Evolutionary conservation across 2,329 filamentous ascomycete species (phyloP).

Genomic region (Onygenales sp.): DNA sequence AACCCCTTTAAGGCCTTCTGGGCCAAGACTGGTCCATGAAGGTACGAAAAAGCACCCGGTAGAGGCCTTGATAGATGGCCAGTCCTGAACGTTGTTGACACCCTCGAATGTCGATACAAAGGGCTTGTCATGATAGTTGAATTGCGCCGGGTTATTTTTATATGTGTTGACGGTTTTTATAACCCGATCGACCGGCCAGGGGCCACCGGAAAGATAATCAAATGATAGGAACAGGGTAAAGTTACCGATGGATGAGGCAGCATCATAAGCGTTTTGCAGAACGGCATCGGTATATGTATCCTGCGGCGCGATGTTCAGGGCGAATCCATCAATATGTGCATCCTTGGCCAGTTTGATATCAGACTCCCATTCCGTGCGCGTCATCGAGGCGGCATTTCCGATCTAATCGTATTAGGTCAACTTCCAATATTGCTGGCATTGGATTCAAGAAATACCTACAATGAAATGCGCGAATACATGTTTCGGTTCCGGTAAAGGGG

Average conservation of each 20-base stretch:
- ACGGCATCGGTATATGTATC: slow-evolving; percentile 21
- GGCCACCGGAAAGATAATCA: slow-evolving; percentile 25
- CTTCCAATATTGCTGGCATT: slow-evolving; percentile 16
- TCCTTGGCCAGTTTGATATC: slow-evolving; percentile 13
- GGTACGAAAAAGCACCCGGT: slow-evolving; percentile 38
- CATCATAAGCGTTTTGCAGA: slow-evolving; percentile 20
- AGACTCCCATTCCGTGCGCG: slow-evolving; percentile 9
- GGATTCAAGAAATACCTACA: slow-evolving; percentile 13
- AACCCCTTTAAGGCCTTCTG: slow-evolving; percentile 17
- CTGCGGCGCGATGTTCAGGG: slow-evolving; percentile 21
- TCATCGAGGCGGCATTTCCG: slow-evolving; percentile 11
- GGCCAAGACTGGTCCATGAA: slow-evolving; percentile 33
- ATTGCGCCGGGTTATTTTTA: slow-evolving; percentile 19
- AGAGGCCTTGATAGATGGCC: slow-evolving; percentile 33
- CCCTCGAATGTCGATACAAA: slow-evolving; percentile 40
- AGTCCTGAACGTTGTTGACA: slow-evolving; percentile 31
- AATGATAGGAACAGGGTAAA: slow-evolving; percentile 31
- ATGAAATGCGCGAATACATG: slow-evolving; percentile 28
- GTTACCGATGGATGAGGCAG: slow-evolving; percentile 18
- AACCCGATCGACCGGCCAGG: slow-evolving; percentile 21
- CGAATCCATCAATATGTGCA: slow-evolving; percentile 14
- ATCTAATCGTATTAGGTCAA: slow-evolving; percentile 16
- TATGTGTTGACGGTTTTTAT: slow-evolving; percentile 19
- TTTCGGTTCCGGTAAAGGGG: slow-evolving; percentile 13
- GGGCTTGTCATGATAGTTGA: slow-evolving; percentile 19